Conservation (phyloP, 495 filamentous ascomycete species). For the Letharia columbiana region DNA sequence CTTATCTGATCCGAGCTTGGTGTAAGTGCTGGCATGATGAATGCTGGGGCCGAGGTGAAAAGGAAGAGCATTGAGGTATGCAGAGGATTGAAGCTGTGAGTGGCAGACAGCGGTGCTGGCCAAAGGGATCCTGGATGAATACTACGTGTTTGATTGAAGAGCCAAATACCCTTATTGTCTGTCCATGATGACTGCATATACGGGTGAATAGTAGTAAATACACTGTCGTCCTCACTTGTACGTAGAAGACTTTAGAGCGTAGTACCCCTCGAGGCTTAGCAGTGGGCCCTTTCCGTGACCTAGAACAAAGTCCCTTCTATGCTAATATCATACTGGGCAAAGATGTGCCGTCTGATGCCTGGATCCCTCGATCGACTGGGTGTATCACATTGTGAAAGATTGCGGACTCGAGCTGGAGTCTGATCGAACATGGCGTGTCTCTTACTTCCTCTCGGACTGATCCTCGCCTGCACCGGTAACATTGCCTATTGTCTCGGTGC, state of each 20-base stretch:
- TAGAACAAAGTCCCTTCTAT: neutral
- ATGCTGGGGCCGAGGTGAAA: conserved; percentile 26
- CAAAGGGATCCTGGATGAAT: too few relatives aligned
- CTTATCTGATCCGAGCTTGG: conserved; percentile 17
- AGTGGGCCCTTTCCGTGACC: neutral
- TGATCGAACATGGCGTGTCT: too few relatives aligned
- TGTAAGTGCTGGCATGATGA: conserved; percentile 37
- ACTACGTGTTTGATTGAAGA: neutral
- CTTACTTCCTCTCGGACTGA: neutral
- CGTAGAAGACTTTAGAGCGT: neutral
- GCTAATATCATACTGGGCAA: neutral
- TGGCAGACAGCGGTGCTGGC: neutral
- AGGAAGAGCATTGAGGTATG: conserved; percentile 32
- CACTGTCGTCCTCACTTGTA: neutral
- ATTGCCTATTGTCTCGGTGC: neutral
- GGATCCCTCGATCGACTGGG: neutral
- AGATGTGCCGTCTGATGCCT: neutral
- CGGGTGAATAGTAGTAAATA: neutral
- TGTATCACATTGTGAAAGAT: neutral
- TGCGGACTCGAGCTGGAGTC: neutral
- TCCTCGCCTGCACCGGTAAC: neutral
- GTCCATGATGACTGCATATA: neutral
- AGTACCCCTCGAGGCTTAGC: neutral
- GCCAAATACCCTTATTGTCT: neutral
- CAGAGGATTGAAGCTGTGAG: conserved; percentile 20